These are phyloP conservation scores for Perkinsus marinus DNA, from an alignment of 169 alveolate genomes.

Conservation along the genomic window DNA sequence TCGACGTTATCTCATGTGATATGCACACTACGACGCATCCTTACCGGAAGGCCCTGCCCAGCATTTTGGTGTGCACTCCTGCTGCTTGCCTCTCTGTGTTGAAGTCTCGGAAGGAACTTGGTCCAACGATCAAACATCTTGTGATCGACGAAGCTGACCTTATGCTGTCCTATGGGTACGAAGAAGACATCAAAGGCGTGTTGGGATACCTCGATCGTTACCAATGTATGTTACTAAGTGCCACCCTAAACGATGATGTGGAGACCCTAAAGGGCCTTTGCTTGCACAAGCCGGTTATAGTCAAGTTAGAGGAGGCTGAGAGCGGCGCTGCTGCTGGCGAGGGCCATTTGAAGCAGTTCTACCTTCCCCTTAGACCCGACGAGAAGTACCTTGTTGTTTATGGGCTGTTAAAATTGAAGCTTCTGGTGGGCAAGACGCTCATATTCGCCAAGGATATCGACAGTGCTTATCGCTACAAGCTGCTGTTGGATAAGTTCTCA, in stretches of 20 bases:
- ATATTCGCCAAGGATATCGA: conserved; percentile 11
- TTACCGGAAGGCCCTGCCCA: conserved; percentile 2
- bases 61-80: conserved; percentile 25
- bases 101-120: not conserved
- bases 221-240: conserved; percentile 22
- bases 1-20: not conserved
- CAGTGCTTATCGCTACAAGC: conserved; percentile 22
- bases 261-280: conserved; percentile 11
- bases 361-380: conserved; percentile 5
- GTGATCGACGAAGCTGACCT: conserved; percentile 35
- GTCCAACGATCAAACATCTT: not conserved
- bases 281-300: conserved; percentile 20
- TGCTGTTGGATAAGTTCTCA: conserved; percentile 28
- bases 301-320: conserved; percentile 5
- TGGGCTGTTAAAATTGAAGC: conserved; percentile 18
- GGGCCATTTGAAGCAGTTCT: conserved; percentile 14
- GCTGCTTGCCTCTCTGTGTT: conserved; percentile 8
- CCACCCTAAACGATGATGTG: conserved; percentile 25
- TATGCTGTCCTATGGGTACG: conserved; percentile 27
- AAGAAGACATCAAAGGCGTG: conserved; percentile 7
- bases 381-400: conserved; percentile 28
- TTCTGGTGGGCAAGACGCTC: conserved; percentile 21
- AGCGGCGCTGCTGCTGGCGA: not conserved
- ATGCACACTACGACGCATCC: not conserved
- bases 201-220: conserved; percentile 9